Percentiles rank a stretch among this genome's conserved stretches.
phyloP scores from a whole-genome alignment of 2,329 filamentous ascomycete genomes.

The Claviceps digitariae region DNA sequence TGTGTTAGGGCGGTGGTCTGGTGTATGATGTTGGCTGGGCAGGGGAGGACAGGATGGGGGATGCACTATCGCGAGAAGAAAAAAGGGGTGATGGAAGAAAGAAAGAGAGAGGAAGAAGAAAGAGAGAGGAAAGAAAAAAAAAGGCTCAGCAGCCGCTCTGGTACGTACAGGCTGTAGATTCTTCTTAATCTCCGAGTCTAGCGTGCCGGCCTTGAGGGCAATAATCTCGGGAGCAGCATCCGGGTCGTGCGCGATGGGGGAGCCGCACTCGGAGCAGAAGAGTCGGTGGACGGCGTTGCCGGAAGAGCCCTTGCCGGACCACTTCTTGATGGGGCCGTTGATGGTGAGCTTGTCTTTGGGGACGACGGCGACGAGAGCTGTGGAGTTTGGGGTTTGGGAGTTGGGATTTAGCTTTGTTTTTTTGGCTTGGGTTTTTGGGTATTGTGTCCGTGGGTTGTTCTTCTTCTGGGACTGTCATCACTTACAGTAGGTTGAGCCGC shows the following conservation, averaged over 20 bases:
- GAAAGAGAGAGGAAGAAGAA: no score
- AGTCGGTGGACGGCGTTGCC: constrained; percentile 52
- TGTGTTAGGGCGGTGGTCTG: no score
- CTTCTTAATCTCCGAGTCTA: constrained; percentile 53
- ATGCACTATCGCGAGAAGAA: no score
- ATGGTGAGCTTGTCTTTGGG: constrained; percentile 52
- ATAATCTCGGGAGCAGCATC: constrained; percentile 58
- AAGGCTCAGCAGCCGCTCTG: neutral
- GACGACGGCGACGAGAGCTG: constrained; percentile 52
- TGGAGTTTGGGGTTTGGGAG: no score
- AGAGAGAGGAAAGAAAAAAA: no score
- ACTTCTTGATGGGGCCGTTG: constrained; percentile 52
- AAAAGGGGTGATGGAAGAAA: no score
- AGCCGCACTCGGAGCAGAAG: constrained; percentile 58
- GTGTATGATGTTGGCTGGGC: no score
- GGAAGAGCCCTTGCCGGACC: constrained; percentile 42
- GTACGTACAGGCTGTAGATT: constrained; percentile 46
- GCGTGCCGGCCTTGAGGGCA: constrained; percentile 52
- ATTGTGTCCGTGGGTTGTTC: neutral
- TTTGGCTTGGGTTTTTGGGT: constrained; percentile 15
- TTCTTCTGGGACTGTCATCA: neutral
- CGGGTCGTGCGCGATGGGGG: constrained; percentile 56
- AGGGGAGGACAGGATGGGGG: no score
- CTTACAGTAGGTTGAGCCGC: constrained; percentile 54
- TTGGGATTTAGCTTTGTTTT: constrained; percentile 10